Percentiles rank a stretch among this genome's conserved stretches.
Conservation (phyloP, 75 land plant genomes). For the Sequoia sempervirens region DNA sequence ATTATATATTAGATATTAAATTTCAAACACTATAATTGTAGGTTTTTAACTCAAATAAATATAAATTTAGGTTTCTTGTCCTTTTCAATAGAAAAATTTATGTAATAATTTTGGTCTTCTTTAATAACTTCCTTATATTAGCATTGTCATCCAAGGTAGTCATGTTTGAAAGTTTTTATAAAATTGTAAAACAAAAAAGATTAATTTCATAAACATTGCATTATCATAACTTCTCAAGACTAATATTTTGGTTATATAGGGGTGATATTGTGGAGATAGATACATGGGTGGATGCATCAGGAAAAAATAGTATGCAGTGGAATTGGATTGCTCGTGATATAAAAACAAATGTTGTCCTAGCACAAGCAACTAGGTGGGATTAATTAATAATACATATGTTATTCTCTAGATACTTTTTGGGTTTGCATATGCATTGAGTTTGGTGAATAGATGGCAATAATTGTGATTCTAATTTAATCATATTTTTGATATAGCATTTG, state of each 20-base stretch:
- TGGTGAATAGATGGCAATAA: background rate
- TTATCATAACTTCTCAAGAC: background rate
- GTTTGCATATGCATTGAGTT: background rate
- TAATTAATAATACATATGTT: background rate
- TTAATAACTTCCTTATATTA: no score
- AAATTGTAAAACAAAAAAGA: no score
- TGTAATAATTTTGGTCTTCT: no score
- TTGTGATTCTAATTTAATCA: background rate
- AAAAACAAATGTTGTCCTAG: conserved; percentile 47
- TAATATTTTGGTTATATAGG: conserved; percentile 33
- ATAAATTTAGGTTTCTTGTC: no score
- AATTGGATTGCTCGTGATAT: conserved; percentile 76
- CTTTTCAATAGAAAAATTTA: no score
- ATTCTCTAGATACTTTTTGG: background rate
- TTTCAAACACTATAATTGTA: no score
- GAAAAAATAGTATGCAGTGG: conserved; percentile 87
- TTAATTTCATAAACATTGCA: background rate
- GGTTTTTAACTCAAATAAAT: no score
- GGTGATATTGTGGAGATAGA: conserved; percentile 84
- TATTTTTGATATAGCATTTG: conserved; percentile 47
- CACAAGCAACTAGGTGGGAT: conserved; percentile 69
- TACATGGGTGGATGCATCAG: conserved; percentile 78
- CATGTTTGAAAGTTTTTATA: no score
- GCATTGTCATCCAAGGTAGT: no score
- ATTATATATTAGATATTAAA: no score